A percentile compares a stretch with the other conserved stretches of the same genome.
Evolutionary conservation across 2,329 filamentous ascomycete species (phyloP).

Genomic region (Fragosphaeria purpurea): DNA sequence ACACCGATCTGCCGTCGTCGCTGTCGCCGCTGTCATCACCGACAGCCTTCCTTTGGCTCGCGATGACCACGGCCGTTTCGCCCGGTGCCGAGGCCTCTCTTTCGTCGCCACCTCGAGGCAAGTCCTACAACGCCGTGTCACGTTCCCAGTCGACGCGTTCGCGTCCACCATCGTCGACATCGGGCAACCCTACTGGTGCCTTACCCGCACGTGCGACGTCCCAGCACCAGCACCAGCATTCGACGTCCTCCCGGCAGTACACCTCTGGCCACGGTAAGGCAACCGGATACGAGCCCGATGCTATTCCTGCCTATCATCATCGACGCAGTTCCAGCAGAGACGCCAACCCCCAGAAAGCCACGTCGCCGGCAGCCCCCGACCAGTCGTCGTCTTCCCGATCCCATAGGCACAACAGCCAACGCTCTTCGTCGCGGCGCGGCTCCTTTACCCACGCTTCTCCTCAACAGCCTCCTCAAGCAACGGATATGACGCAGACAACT

Average conservation of each 20-base stretch:
- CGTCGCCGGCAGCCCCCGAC: conserved; percentile 34
- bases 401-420: conserved; percentile 41
- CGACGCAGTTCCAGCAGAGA: conserved; percentile 49
- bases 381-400: conserved; percentile 30
- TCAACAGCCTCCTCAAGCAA: conserved; percentile 11
- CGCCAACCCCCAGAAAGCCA: conserved; percentile 36
- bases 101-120: conserved; percentile 20
- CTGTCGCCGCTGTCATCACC: conserved; percentile 1
- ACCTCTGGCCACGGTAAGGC: conserved; percentile 3
- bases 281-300: conserved; percentile 6
- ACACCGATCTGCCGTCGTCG: background rate
- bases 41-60: conserved; percentile 10
- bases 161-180: conserved; percentile 21
- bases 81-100: conserved; percentile 22
- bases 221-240: conserved; percentile 15
- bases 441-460: conserved; percentile 3
- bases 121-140: conserved; percentile 18
- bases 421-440: conserved; percentile 25
- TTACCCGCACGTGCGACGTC: conserved; percentile 15
- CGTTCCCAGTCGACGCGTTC: conserved; percentile 28
- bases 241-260: conserved; percentile 6
- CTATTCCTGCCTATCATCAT: conserved; percentile 5
- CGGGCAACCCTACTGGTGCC: conserved; percentile 8
- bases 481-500: conserved; percentile 27
- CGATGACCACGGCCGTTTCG: conserved; percentile 26